Evolutionary conservation across 2,329 filamentous ascomycete genomes (phyloP).

Genomic region (Trematosphaeria pertusa): DNA sequence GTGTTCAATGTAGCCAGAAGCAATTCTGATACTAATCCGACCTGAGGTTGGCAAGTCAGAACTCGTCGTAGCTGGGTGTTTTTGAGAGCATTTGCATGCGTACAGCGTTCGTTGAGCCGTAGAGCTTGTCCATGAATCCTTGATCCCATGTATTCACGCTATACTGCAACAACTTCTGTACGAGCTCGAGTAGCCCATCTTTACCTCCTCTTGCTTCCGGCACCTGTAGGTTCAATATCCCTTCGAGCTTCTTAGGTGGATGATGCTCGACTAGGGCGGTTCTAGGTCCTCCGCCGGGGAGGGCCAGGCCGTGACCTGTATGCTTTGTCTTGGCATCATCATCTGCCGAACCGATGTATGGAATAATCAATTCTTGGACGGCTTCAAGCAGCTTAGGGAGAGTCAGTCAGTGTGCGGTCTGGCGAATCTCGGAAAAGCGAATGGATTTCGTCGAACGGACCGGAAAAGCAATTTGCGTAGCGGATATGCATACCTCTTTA

Average conservation of each 20-base stretch:
- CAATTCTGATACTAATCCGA: constrained; percentile 84
- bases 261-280: constrained; percentile 54
- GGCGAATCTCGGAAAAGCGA: too few species aligned
- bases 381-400: constrained; percentile 67
- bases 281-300: constrained; percentile 67
- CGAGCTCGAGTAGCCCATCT: constrained; percentile 53
- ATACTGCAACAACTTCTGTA: constrained; percentile 77
- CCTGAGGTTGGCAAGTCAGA: constrained; percentile 50
- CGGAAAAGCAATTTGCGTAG: constrained; percentile 12
- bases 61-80: not conserved
- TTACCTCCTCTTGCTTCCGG: constrained; percentile 48
- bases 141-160: constrained; percentile 99
- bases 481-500: constrained; percentile 44
- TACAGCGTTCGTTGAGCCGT: constrained; percentile 85
- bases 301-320: constrained; percentile 62
- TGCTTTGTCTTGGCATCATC: constrained; percentile 63
- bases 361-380: constrained; percentile 71
- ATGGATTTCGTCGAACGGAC: too few species aligned
- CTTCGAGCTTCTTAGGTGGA: constrained; percentile 51
- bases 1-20: constrained; percentile 88
- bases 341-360: constrained; percentile 75
- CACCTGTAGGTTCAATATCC: constrained; percentile 49
- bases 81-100: constrained; percentile 30
- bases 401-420: not conserved
- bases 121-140: constrained; percentile 94